These are phyloP conservation scores for Tylopilus sp. DNA, from an alignment of 768 basidiomycete genomes.

Conservation along the genomic window DNA sequence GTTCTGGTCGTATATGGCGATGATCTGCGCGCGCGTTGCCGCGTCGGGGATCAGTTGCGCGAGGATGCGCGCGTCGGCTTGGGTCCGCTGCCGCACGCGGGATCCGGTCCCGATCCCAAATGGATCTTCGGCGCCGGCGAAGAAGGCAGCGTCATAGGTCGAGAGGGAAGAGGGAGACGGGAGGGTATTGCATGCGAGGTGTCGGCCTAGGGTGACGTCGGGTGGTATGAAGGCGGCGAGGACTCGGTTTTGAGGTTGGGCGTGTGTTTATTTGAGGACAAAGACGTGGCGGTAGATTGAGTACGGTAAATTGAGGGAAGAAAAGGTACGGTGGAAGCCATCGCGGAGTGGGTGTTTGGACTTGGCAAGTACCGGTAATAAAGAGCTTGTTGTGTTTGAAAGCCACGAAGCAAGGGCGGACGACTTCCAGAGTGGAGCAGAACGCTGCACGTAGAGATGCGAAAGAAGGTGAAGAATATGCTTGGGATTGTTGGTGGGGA, in stretches of 20 bases:
- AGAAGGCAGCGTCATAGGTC: too few species aligned
- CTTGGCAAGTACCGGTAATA: constrained; percentile 30
- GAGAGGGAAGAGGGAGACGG: constrained; percentile 63
- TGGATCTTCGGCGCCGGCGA: constrained; percentile 57
- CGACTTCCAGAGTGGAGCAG: constrained; percentile 80
- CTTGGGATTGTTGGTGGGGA: too few species aligned
- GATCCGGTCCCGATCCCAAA: constrained; percentile 27
- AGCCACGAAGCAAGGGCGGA: constrained; percentile 66
- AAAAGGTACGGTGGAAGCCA: constrained; percentile 33
- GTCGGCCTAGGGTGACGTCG: constrained; percentile 46
- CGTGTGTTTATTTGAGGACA: constrained; percentile 60
- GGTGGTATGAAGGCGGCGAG: constrained; percentile 73
- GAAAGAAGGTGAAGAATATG: constrained; percentile 79
- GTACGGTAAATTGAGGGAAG: too few species aligned
- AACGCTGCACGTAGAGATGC: constrained; percentile 83
- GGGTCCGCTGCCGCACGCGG: constrained; percentile 39
- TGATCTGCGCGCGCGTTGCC: constrained; percentile 52
- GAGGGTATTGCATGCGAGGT: constrained; percentile 81
- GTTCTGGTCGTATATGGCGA: constrained; percentile 62
- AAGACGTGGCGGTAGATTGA: constrained; percentile 74
- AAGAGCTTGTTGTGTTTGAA: constrained; percentile 45
- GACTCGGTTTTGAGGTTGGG: constrained; percentile 33
- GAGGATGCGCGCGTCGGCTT: constrained; percentile 47
- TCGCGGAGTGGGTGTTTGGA: constrained; percentile 31
- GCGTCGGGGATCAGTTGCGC: constrained; percentile 58